Conservation (phyloP, 495 filamentous ascomycete genomes). For the Echria macrotheca region DNA sequence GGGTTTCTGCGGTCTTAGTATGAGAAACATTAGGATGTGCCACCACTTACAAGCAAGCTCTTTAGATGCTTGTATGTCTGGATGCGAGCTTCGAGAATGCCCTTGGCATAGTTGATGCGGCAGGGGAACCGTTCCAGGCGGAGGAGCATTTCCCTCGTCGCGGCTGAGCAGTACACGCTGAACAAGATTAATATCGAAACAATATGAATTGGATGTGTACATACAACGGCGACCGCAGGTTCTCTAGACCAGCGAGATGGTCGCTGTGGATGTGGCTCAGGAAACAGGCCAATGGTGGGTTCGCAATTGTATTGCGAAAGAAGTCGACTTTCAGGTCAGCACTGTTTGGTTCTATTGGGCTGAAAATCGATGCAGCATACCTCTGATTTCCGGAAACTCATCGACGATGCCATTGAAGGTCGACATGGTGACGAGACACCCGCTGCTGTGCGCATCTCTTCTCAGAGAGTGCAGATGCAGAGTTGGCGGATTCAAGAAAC, state of each 20-base stretch:
- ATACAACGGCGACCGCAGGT: conserved; percentile 64
- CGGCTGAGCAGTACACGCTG: conserved; percentile 79
- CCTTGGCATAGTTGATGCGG: conserved; percentile 70
- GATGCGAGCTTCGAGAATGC: conserved; percentile 66
- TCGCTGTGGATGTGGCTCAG: conserved; percentile 92
- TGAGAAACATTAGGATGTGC: background rate
- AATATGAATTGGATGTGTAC: background rate
- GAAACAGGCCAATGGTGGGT: conserved; percentile 76
- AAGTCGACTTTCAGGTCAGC: conserved; percentile 66
- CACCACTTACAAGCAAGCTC: conserved; percentile 51
- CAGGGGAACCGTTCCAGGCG: conserved; percentile 70
- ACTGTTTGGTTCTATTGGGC: background rate
- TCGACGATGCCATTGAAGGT: conserved; percentile 35
- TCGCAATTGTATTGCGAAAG: conserved; percentile 58
- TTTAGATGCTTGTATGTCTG: conserved; percentile 70
- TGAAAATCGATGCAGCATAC: conserved; percentile 22
- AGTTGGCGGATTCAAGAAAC: too few relatives aligned
- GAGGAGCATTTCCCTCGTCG: conserved; percentile 73
- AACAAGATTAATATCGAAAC: background rate
- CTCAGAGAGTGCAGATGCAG: too few relatives aligned
- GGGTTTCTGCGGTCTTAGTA: conserved; percentile 50
- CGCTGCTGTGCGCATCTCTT: background rate
- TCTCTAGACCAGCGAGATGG: conserved; percentile 80
- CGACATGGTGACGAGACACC: conserved; percentile 25
- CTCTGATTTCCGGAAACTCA: conserved; percentile 67